Evolutionary conservation across 164 flowering plant species (phyloP).

Genomic region (Stephania cephalantha): DNA sequence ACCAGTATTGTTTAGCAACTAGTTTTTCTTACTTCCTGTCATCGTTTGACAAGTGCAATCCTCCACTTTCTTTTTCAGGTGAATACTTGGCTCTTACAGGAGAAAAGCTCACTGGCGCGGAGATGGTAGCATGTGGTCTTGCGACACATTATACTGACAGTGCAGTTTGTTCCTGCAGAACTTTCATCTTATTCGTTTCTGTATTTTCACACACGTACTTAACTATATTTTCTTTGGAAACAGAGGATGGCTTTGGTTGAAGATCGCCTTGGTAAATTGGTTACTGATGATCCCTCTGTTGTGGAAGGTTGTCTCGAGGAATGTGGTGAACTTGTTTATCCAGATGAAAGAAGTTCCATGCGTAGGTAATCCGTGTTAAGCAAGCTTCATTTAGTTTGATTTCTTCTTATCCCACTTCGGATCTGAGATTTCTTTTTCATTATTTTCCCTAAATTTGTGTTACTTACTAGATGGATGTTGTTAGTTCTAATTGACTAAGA

Average conservation of each 20-base stretch:
- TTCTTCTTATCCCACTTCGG: neutral
- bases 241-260: conserved; percentile 73
- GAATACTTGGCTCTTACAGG: conserved; percentile 94
- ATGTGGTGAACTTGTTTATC: conserved; percentile 74
- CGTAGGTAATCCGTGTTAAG: conserved; percentile 39
- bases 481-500: neutral
- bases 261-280: conserved; percentile 71
- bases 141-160: conserved; percentile 75
- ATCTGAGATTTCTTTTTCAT: too few relatives aligned
- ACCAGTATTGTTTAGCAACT: neutral
- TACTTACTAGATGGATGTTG: neutral
- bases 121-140: conserved; percentile 90
- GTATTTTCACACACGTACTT: conserved; percentile 9
- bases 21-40: neutral
- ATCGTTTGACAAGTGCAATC: neutral
- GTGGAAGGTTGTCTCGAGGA: conserved; percentile 63
- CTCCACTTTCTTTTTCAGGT: conserved; percentile 37
- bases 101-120: conserved; percentile 83
- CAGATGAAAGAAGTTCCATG: conserved; percentile 56
- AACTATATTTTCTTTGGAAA: conserved; percentile 6
- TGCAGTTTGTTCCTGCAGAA: conserved; percentile 40
- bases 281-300: conserved; percentile 71
- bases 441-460: neutral
- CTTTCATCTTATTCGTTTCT: conserved; percentile 3
- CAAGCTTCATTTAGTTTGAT: neutral